A percentile compares a stretch with the other conserved stretches of the same genome.
Conservation (phyloP, 2,329 filamentous ascomycete species). For the Microsporum audouinii region DNA sequence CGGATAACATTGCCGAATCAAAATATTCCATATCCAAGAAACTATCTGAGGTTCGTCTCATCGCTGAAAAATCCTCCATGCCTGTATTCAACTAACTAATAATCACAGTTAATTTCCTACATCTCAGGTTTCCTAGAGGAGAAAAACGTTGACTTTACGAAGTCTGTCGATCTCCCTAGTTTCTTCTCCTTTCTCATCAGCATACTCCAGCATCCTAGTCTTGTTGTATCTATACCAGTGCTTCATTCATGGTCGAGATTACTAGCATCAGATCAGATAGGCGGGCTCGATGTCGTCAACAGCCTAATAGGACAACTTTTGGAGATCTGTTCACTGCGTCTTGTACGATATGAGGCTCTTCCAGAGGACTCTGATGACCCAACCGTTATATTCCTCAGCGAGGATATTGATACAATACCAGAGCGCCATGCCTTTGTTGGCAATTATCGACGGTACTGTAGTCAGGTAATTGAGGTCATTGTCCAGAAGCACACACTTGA, state of each 20-base stretch:
- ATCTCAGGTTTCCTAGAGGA: constrained; percentile 74
- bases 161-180: constrained; percentile 54
- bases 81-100: constrained; percentile 4
- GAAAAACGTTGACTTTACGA: constrained; percentile 56
- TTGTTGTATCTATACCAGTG: constrained; percentile 86
- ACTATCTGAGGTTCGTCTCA: constrained; percentile 62
- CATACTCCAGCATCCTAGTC: constrained; percentile 71
- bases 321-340: constrained; percentile 68
- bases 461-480: constrained; percentile 74
- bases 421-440: constrained; percentile 91
- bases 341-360: constrained; percentile 78
- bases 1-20: constrained; percentile 75
- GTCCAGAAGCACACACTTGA: constrained; percentile 72
- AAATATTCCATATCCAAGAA: constrained; percentile 91
- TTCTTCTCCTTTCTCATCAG: constrained; percentile 70
- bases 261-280: constrained; percentile 59
- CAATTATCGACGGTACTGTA: constrained; percentile 87
- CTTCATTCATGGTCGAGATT: constrained; percentile 82
- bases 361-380: constrained; percentile 71
- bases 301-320: constrained; percentile 61
- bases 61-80: constrained; percentile 3
- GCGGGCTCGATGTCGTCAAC: constrained; percentile 46
- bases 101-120: constrained; percentile 62
- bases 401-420: constrained; percentile 89
- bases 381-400: constrained; percentile 69